These are phyloP conservation scores for Somion occarium DNA, from an alignment of 1,284 basidiomycete species.

Conservation along the genomic window DNA sequence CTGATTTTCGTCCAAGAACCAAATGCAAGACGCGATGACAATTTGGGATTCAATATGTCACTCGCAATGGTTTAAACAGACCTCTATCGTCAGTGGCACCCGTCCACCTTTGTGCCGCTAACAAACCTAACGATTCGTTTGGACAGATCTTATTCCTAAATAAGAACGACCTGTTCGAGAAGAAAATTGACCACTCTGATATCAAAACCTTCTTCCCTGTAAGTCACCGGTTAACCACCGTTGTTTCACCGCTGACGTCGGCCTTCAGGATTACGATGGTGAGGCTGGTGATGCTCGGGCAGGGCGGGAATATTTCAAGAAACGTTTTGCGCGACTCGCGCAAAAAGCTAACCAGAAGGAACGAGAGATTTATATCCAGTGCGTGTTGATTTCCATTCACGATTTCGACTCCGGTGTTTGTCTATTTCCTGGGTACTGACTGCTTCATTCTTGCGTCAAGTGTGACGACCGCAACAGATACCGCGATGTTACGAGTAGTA, in stretches of 20 bases:
- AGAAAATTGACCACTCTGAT: slow-evolving; percentile 77
- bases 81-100: slow-evolving; percentile 69
- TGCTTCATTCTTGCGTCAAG: slow-evolving; percentile 33
- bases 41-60: slow-evolving; percentile 95
- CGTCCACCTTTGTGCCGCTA: slow-evolving; percentile 2
- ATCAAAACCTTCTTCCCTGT: slow-evolving; percentile 86
- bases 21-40: slow-evolving; percentile 95
- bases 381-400: slow-evolving; percentile 30
- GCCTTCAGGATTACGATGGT: slow-evolving; percentile 69
- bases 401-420: neutral
- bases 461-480: slow-evolving; percentile 92
- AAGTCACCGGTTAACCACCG: slow-evolving; percentile 22
- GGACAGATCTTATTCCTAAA: slow-evolving; percentile 85
- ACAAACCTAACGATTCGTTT: slow-evolving; percentile 4
- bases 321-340: slow-evolving; percentile 78
- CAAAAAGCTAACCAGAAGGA: slow-evolving; percentile 83
- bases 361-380: slow-evolving; percentile 89
- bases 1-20: slow-evolving; percentile 54
- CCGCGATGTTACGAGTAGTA: slow-evolving; percentile 84
- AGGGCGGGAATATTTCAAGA: slow-evolving; percentile 89
- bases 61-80: slow-evolving; percentile 89
- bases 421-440: neutral
- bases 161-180: slow-evolving; percentile 86
- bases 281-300: slow-evolving; percentile 62
- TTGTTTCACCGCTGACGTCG: slow-evolving; percentile 6